Evolutionary conservation across 2,329 filamentous ascomycete species (phyloP).

Genomic region (Blastomyces parvus): DNA sequence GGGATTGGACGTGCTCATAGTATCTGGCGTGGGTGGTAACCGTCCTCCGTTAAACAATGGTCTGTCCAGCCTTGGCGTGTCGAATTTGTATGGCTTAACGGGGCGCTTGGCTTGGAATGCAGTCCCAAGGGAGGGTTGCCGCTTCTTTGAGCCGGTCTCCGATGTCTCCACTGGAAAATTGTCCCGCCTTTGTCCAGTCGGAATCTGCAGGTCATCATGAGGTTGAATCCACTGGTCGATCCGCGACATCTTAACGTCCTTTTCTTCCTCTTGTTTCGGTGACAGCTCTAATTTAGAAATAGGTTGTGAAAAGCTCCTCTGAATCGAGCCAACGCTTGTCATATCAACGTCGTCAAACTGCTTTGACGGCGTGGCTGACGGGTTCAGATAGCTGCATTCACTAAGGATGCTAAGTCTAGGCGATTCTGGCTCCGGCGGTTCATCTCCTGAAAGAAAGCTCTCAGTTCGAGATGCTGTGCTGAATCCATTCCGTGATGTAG

Average conservation of each 20-base stretch:
- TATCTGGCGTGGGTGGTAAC: conserved; percentile 36
- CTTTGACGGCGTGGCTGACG: conserved; percentile 21
- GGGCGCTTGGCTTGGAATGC: conserved; percentile 20
- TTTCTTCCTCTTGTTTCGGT: conserved; percentile 10
- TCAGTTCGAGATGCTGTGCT: conserved; percentile 28
- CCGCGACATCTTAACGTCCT: conserved; percentile 18
- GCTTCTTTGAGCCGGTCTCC: not conserved
- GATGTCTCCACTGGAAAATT: conserved; percentile 12
- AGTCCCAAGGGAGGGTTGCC: conserved; percentile 19
- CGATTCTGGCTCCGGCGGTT: conserved; percentile 28
- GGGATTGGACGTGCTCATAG: conserved; percentile 34
- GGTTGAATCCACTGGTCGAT: conserved; percentile 29
- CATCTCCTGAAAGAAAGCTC: conserved; percentile 29
- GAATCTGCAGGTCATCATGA: conserved; percentile 16
- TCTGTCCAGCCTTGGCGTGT: conserved; percentile 24
- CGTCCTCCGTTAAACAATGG: conserved; percentile 26
- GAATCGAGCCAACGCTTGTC: not conserved
- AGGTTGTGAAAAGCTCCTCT: conserved; percentile 17
- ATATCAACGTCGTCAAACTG: conserved; percentile 14
- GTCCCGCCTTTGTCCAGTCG: conserved; percentile 17
- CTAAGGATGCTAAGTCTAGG: conserved; percentile 37
- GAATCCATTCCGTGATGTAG: conserved; percentile 21
- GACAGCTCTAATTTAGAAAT: conserved; percentile 2
- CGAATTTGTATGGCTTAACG: conserved; percentile 15
- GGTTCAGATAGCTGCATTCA: conserved; percentile 36